phyloP scores from a whole-genome alignment of 495 filamentous ascomycete genomes.

The Hypoxylon fuscum region DNA sequence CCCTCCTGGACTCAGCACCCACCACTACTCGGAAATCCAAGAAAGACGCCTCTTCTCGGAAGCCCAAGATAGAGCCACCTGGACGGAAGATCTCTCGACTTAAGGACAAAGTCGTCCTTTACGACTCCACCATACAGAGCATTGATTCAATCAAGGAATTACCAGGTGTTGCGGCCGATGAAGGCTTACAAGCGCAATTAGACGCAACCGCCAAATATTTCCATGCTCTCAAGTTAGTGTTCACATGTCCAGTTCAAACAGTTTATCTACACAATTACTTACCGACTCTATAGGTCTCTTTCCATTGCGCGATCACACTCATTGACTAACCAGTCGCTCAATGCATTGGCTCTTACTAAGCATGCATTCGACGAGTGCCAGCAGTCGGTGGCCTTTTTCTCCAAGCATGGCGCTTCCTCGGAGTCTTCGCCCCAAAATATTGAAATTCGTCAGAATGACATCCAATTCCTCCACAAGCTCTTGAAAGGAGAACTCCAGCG shows the following conservation, averaged over 20 bases:
- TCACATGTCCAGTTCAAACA: background rate
- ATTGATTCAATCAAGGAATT: constrained; percentile 90
- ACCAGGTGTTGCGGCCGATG: constrained; percentile 89
- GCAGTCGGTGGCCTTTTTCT: constrained; percentile 48
- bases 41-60: constrained; percentile 53
- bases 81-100: constrained; percentile 76
- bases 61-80: constrained; percentile 66
- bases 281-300: constrained; percentile 67
- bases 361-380: constrained; percentile 69
- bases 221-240: constrained; percentile 78
- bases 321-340: constrained; percentile 73
- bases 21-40: constrained; percentile 54
- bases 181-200: constrained; percentile 75
- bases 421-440: constrained; percentile 54
- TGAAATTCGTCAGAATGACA: constrained; percentile 67
- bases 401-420: constrained; percentile 36
- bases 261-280: constrained; percentile 5
- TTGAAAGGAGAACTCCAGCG: constrained; percentile 75
- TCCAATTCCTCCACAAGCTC: constrained; percentile 63
- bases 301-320: constrained; percentile 86
- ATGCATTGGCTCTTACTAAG: constrained; percentile 84
- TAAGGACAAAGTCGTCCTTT: constrained; percentile 89
- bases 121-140: constrained; percentile 88
- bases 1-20: constrained; percentile 62
- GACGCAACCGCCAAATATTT: constrained; percentile 85